phyloP scores from a whole-genome alignment of 345 rosid genomes.

The Moringa oleifera region DNA sequence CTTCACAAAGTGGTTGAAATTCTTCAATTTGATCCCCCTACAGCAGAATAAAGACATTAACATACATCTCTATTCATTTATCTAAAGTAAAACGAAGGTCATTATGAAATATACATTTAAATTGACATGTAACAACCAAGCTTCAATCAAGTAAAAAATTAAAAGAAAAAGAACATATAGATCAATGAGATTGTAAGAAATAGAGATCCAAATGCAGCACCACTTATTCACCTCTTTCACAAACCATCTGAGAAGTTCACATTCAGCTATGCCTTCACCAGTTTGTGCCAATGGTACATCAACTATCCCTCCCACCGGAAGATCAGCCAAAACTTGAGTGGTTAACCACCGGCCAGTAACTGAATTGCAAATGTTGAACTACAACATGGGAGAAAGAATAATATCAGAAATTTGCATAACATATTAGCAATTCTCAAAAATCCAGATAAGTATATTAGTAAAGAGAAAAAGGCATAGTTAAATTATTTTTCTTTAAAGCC shows the following conservation, averaged over 20 bases:
- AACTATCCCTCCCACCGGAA: slow-evolving; percentile 31
- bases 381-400: not conserved
- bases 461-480: no score
- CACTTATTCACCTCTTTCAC: slow-evolving; percentile 62
- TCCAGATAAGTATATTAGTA: not conserved
- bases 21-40: slow-evolving; percentile 88
- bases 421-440: not conserved
- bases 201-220: not conserved
- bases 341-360: slow-evolving; percentile 42
- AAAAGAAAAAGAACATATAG: not conserved
- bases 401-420: not conserved
- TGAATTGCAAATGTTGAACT: slow-evolving; percentile 22
- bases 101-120: not conserved
- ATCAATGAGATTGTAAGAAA: not conserved
- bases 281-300: slow-evolving; percentile 95
- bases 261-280: slow-evolving; percentile 98
- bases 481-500: no score
- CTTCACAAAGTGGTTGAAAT: slow-evolving; percentile 94
- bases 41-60: slow-evolving; percentile 13
- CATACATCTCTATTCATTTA: not conserved
- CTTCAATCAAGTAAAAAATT: no score
- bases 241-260: slow-evolving; percentile 91
- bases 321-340: slow-evolving; percentile 42
- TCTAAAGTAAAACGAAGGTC: not conserved
- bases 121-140: not conserved